Percentiles rank a stretch among this genome's conserved stretches.
These are phyloP conservation scores for Aureobasidium sp. DNA, from an alignment of 2,329 filamentous ascomycete genomes.

Conservation along the genomic window DNA sequence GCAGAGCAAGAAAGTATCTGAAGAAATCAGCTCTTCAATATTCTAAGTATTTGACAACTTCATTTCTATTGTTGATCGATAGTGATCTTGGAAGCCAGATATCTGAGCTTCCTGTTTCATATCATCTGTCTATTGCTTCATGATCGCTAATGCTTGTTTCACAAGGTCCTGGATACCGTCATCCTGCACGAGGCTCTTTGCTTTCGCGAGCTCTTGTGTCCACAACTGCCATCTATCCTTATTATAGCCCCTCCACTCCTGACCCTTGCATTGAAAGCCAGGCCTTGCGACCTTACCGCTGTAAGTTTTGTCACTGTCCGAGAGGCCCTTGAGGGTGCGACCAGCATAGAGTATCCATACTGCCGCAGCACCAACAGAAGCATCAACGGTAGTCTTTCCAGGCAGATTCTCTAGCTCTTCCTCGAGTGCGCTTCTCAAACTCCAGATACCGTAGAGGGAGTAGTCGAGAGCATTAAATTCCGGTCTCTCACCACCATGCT, in stretches of 20 bases:
- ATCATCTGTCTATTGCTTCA: background rate
- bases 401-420: background rate
- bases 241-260: background rate
- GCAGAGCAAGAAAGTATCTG: no score
- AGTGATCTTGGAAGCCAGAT: background rate
- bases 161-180: background rate
- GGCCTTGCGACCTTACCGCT: conserved; percentile 2
- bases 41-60: no score
- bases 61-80: no score
- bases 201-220: background rate
- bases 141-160: background rate
- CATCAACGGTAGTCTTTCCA: background rate
- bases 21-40: no score
- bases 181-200: background rate
- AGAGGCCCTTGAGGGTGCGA: background rate
- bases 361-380: conserved; percentile 2
- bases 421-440: conserved; percentile 6
- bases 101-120: background rate
- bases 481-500: background rate
- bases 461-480: background rate
- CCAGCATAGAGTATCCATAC: conserved; percentile 9
- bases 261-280: background rate
- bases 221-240: background rate
- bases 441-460: conserved; percentile 8
- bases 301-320: background rate